These are phyloP conservation scores for Capronia americana DNA, from an alignment of 2,329 filamentous ascomycete species.

Conservation along the genomic window DNA sequence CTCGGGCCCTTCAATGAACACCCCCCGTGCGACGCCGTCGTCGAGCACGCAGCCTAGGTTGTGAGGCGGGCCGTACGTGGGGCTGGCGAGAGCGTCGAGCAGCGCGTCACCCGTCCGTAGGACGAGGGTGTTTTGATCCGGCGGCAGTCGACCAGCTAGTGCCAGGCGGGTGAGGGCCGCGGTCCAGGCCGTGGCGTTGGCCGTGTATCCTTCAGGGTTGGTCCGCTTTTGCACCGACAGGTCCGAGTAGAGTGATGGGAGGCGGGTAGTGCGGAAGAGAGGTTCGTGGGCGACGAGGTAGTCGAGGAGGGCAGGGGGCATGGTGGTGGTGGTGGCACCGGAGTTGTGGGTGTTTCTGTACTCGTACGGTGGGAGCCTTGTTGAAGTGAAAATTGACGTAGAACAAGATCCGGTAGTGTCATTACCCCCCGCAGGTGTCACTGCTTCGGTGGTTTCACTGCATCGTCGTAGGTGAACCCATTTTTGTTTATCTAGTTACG, in stretches of 20 bases:
- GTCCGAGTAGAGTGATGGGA: constrained; percentile 88
- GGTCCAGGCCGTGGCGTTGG: constrained; percentile 81
- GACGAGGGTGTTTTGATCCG: constrained; percentile 53
- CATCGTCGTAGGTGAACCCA: neutral
- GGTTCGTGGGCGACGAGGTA: constrained; percentile 40
- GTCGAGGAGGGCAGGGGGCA: constrained; percentile 27
- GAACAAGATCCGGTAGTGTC: neutral
- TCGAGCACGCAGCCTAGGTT: constrained; percentile 79
- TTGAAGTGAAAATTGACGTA: neutral
- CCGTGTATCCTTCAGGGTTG: constrained; percentile 84
- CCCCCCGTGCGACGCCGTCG: constrained; percentile 73
- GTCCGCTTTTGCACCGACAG: constrained; percentile 75
- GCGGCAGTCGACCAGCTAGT: constrained; percentile 65
- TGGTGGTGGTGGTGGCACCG: neutral
- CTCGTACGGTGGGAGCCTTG: neutral
- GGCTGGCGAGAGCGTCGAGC: constrained; percentile 72
- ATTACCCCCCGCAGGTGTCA: neutral
- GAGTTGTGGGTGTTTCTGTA: neutral
- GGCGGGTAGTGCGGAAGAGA: constrained; percentile 62
- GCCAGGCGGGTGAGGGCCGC: constrained; percentile 73
- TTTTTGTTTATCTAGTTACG: constrained; percentile 1
- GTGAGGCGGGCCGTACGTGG: constrained; percentile 80
- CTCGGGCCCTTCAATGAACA: constrained; percentile 72
- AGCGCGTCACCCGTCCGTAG: constrained; percentile 67
- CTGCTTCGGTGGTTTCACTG: neutral